Evolutionary conservation across 345 rosid genomes (phyloP), one percentile per base, ranked within the genome.

Genomic region (Linum lewisii): DNA sequence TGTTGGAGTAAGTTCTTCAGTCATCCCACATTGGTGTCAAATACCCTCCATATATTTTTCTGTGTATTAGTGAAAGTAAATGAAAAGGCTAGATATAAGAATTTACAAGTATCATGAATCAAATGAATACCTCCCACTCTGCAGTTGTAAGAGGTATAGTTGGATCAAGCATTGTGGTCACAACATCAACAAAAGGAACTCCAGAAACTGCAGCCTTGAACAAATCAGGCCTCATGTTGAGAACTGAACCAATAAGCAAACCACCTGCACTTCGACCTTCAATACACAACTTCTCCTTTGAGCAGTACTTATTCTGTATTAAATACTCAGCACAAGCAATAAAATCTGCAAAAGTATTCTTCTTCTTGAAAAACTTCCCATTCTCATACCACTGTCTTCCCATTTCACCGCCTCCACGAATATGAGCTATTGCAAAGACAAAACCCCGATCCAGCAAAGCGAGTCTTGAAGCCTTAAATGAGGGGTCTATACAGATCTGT

Each of bases 331-430:
- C 97, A 65, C 86, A 83, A 29, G 84, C 75, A 64, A 89, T 79
- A 70, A 89, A 89, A 76, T 93, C 97, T 2, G 91, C 80, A 72
- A 86, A 93, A 37, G 97, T 93, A 75, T 86, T 93, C 44, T 82
- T 86, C 69, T 93, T 92, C 78, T 80, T 79, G 66, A 93, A 75
- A 6, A 82, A 66, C 70, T 93, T 93, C 63, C 99, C 97, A 57
- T 83, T 81, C 76, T 93, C 99, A 60, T 93, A 89, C 99, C 99
- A 93, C 69, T 72, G 87, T 70, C 99, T 87, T 66, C 99, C 97
- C 89, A 93, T 83, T 77, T 89, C 99, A 61, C 95, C 97, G 63
- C 99, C 99, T 7, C 99, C 97, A 57, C 99, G 97, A 70, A 92
- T 66, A 64, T 92, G 98, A 67, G 99, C 97, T 21, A 89, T 83